Base-by-base conservation (phyloP, 805 yeast genomes). In the Yamadazyma insecticola region DNA sequence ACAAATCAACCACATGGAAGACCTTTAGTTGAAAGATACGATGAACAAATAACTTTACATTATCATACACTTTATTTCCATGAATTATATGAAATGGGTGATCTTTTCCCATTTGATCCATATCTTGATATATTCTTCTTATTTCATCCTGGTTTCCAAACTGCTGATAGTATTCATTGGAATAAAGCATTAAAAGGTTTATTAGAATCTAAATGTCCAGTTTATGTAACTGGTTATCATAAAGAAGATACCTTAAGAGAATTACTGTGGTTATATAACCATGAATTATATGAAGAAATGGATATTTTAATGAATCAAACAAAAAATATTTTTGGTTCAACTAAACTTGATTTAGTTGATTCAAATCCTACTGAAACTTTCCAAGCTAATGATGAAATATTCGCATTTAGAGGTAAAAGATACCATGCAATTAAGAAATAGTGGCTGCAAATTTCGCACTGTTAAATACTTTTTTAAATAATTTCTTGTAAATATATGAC, bases 41-140 rank as follows among this genome's bases (percentile, higher is more conserved):
- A 86, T 57, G 80, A 76, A 30, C 77, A 80, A 31, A 56, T 92
- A 47, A 68, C 83, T 16, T 70, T 89, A 44, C 74, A 81, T 36
- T 81, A 82, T 61, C 95, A 89, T 59, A 87, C 97, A 1, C 83
- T 85, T 48, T 89, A 81, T 58, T 92, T 92, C 77, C 87, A 88
- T 52, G 90, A 83, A 23, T 70, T 83, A 39, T 95, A 92, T 60
- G 88, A 88, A 48, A 80, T 86, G 29, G 92, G 89, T 48, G 97
- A 90, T 60, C 85, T 92, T 56, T 86, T 87, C 78, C 98, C 98
- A 4, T 92, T 89, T 57, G 98, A 92, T 57, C 98, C 99, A 26
- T 92, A 90, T 58, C 72, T 86, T 53, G 98, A 92, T 55, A 76
- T 78, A 16, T 92, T 92, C 60, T 88, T 87, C 73, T 70, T 85